Evolutionary conservation across 1,284 basidiomycete genomes (phyloP).

Genomic region (Ganoderma lingzhi): DNA sequence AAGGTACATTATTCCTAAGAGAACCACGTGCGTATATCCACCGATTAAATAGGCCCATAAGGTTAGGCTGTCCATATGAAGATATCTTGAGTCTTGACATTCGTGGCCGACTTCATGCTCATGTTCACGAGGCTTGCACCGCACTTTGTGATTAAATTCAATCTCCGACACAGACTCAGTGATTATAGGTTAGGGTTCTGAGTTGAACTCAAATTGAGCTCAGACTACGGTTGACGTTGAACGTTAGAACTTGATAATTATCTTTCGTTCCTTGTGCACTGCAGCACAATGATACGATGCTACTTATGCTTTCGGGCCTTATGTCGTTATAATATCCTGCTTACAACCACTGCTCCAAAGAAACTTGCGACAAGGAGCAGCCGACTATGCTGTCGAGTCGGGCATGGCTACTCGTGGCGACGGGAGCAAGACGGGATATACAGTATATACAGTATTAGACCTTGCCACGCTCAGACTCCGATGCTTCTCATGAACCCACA

Average conservation of each 20-base stretch:
- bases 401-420: background rate
- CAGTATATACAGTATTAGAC: background rate
- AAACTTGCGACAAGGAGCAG: background rate
- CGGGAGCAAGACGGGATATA: background rate
- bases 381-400: background rate
- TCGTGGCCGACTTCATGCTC: too few relatives aligned
- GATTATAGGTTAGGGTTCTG: background rate
- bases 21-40: too few relatives aligned
- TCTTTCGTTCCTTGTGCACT: too few relatives aligned
- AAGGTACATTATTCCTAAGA: too few relatives aligned
- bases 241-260: too few relatives aligned
- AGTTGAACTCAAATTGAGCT: too few relatives aligned
- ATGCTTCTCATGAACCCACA: slow-evolving; percentile 25
- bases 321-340: background rate
- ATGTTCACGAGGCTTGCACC: too few relatives aligned
- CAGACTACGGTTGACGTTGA: too few relatives aligned
- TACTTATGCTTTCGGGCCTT: background rate
- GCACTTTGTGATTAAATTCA: background rate
- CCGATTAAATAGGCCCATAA: too few relatives aligned
- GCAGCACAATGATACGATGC: background rate
- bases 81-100: too few relatives aligned
- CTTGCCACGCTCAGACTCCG: background rate
- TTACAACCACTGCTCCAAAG: background rate
- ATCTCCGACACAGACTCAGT: background rate
- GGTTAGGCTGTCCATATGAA: too few relatives aligned